Evolutionary conservation across 2,329 filamentous ascomycete genomes (phyloP).

Genomic region (Metarhizium sp.): DNA sequence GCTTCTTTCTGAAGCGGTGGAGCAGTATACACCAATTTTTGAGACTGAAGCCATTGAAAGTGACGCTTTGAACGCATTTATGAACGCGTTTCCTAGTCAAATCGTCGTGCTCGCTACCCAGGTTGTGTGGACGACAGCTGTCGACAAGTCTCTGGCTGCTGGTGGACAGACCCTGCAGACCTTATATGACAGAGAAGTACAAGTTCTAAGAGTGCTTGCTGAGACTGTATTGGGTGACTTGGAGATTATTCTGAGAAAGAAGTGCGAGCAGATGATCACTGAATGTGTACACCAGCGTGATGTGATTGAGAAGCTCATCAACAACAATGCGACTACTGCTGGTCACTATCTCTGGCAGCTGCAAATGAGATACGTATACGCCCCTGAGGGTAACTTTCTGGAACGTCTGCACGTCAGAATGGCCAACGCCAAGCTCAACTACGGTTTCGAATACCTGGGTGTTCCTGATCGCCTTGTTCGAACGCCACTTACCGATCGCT

Average conservation of each 20-base stretch:
- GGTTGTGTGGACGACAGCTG: slow-evolving; percentile 82
- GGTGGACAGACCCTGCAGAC: slow-evolving; percentile 60
- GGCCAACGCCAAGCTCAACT: slow-evolving; percentile 91
- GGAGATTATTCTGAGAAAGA: slow-evolving; percentile 79
- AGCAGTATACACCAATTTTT: slow-evolving; percentile 73
- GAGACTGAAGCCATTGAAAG: slow-evolving; percentile 60
- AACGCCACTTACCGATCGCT: slow-evolving; percentile 93
- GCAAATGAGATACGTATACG: slow-evolving; percentile 94
- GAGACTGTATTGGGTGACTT: slow-evolving; percentile 85
- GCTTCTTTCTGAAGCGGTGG: slow-evolving; percentile 75
- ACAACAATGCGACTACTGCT: slow-evolving; percentile 62
- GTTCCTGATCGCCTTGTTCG: slow-evolving; percentile 93
- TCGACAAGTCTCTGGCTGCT: slow-evolving; percentile 65
- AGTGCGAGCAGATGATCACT: slow-evolving; percentile 97
- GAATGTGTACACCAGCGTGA: slow-evolving; percentile 98
- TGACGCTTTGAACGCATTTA: slow-evolving; percentile 66
- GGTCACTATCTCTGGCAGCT: slow-evolving; percentile 88
- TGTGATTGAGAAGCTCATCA: slow-evolving; percentile 76
- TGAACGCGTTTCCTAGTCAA: slow-evolving; percentile 79
- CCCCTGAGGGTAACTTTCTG: slow-evolving; percentile 67
- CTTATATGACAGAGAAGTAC: slow-evolving; percentile 74
- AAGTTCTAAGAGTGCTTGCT: slow-evolving; percentile 76
- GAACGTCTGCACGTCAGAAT: slow-evolving; percentile 85
- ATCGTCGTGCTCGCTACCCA: slow-evolving; percentile 93
- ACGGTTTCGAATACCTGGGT: slow-evolving; percentile 96